Conservation (phyloP, 208 protist species). For the Leishmania martiniquensis region DNA sequence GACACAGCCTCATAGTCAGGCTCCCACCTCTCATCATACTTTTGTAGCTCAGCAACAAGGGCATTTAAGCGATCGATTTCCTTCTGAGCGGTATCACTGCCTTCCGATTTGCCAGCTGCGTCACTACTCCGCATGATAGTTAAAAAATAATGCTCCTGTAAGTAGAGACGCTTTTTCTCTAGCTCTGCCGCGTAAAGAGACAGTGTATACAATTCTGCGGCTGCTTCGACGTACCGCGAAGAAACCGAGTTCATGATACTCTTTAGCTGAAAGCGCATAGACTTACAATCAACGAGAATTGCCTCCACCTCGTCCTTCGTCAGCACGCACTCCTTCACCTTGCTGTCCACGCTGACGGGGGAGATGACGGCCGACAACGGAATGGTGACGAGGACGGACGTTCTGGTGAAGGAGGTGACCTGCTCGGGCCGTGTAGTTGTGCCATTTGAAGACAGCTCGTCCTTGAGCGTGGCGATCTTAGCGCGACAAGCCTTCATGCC, state of each 20-base stretch:
- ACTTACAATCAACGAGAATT: slow-evolving; percentile 38
- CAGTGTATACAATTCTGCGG: slow-evolving; percentile 50
- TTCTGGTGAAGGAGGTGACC: slow-evolving; percentile 65
- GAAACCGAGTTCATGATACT: slow-evolving; percentile 26
- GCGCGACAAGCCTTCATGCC: slow-evolving; percentile 64
- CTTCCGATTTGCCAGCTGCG: not conserved
- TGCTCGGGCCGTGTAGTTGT: slow-evolving; percentile 27
- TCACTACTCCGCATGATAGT: slow-evolving; percentile 28
- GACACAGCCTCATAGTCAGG: slow-evolving; percentile 25
- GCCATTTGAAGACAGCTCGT: slow-evolving; percentile 49
- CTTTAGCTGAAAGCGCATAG: slow-evolving; percentile 47
- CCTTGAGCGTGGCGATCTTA: slow-evolving; percentile 69
- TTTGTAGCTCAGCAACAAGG: slow-evolving; percentile 38
- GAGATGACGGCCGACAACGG: slow-evolving; percentile 62
- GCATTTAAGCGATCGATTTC: slow-evolving; percentile 36
- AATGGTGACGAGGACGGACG: slow-evolving; percentile 51
- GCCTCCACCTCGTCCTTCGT: slow-evolving; percentile 58
- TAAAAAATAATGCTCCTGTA: slow-evolving; percentile 48
- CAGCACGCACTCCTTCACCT: slow-evolving; percentile 49
- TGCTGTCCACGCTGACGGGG: slow-evolving; percentile 45
- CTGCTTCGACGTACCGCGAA: slow-evolving; percentile 23
- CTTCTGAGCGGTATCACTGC: not conserved
- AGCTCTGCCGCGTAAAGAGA: slow-evolving; percentile 55
- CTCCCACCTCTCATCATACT: slow-evolving; percentile 42
- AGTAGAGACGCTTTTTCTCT: slow-evolving; percentile 54